Evolutionary conservation across 139 green algal genomes (phyloP).

Genomic region (Micractinium conductrix): DNA sequence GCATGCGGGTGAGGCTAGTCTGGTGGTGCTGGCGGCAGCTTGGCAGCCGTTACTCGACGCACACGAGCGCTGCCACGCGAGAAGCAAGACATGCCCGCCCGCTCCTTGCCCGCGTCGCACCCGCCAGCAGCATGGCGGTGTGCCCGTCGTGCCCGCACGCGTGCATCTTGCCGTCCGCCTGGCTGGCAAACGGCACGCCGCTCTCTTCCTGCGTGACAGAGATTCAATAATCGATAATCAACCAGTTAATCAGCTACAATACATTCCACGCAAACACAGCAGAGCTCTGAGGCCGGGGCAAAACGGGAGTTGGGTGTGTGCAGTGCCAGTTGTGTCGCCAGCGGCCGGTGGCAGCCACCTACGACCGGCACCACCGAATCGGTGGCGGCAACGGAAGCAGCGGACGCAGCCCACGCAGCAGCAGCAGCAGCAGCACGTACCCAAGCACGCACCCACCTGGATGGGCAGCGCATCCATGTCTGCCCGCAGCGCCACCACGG

Average conservation of each 20-base stretch:
- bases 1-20: neutral
- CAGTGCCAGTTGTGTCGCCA: no score
- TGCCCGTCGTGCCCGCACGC: conserved; percentile 92
- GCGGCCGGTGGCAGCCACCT: no score
- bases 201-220: conserved; percentile 39
- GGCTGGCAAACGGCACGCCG: conserved; percentile 28
- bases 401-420: neutral
- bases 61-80: neutral
- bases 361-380: no score
- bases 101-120: neutral
- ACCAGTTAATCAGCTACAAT: no score
- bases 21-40: neutral
- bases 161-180: conserved; percentile 74
- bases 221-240: no score
- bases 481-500: conserved; percentile 76
- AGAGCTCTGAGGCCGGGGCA: no score
- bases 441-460: neutral
- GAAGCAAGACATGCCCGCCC: neutral
- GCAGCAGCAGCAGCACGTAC: neutral
- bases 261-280: no score
- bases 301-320: neutral
- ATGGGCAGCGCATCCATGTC: conserved; percentile 95
- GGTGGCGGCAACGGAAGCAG: no score
- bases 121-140: conserved; percentile 85
- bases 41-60: conserved; percentile 22